phyloP scores from a whole-genome alignment of 2,329 filamentous ascomycete species.

The Fusarium begoniae region DNA sequence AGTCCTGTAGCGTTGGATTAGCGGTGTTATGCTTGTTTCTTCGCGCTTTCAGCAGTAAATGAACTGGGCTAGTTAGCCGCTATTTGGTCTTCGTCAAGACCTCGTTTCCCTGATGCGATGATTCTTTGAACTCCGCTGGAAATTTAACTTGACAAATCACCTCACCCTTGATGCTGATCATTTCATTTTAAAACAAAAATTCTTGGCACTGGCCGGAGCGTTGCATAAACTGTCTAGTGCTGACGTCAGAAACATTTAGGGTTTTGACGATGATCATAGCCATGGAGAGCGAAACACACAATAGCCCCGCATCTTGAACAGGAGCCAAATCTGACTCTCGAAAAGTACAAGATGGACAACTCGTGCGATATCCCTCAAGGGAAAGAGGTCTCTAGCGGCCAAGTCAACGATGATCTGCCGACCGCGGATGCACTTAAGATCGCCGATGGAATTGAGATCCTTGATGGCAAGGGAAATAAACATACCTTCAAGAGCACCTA shows the following conservation, averaged over 20 bases:
- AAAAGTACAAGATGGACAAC: constrained; percentile 1
- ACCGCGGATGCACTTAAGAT: neutral
- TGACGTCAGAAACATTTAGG: neutral
- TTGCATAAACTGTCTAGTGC: neutral
- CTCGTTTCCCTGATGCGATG: fast-evolving
- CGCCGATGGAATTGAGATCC: constrained; percentile 2
- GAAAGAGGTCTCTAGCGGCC: neutral
- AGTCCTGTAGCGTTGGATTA: neutral
- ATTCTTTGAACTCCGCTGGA: fast-evolving
- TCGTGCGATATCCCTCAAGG: neutral
- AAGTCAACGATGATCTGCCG: constrained; percentile 10
- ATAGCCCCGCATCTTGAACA: neutral
- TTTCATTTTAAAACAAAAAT: fast-evolving
- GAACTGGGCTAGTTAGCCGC: neutral
- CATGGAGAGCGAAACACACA: neutral
- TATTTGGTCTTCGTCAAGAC: fast-evolving
- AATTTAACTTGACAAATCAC: neutral
- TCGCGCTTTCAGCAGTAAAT: neutral
- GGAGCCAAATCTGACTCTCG: too few species aligned
- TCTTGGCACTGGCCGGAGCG: neutral
- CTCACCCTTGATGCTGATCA: neutral
- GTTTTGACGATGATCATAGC: neutral
- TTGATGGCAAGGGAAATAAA: neutral
- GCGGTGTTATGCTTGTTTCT: neutral
- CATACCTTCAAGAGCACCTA: constrained; percentile 26